Evolutionary conservation across 192 early-diverging fungal species (phyloP).

Genomic region (Umbelopsis sp.): DNA sequence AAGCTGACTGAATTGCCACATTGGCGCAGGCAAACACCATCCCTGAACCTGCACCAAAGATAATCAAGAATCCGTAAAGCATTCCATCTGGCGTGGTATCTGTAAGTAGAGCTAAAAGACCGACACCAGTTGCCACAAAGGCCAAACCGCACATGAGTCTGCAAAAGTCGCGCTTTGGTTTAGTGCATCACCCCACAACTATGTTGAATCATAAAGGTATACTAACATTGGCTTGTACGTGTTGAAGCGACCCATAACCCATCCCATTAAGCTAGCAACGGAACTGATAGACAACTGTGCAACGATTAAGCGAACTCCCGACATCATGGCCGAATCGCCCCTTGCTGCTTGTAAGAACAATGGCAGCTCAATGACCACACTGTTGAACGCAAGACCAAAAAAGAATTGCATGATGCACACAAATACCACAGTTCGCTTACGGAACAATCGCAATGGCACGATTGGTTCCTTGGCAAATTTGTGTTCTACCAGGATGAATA

Average conservation of each 20-base stretch:
- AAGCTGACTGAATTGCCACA: slow-evolving; percentile 28
- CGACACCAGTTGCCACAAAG: slow-evolving; percentile 62
- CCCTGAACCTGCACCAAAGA: slow-evolving; percentile 18
- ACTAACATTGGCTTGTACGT: slow-evolving; percentile 27
- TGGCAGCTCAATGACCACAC: slow-evolving; percentile 76
- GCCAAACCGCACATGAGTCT: slow-evolving; percentile 53
- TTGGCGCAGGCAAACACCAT: slow-evolving; percentile 28
- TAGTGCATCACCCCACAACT: too few species aligned
- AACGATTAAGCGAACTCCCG: slow-evolving; percentile 35
- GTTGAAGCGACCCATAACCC: slow-evolving; percentile 16
- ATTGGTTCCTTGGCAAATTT: slow-evolving; percentile 77
- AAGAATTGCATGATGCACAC: slow-evolving; percentile 66
- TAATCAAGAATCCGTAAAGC: slow-evolving; percentile 13
- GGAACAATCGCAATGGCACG: slow-evolving; percentile 64
- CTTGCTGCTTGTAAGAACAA: slow-evolving; percentile 84
- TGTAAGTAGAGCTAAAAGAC: slow-evolving; percentile 63
- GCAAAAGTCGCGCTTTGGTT: not conserved
- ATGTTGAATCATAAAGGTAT: not conserved
- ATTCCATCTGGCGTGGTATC: slow-evolving; percentile 9
- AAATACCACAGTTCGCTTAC: slow-evolving; percentile 61
- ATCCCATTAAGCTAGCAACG: slow-evolving; percentile 24
- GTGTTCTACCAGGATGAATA: slow-evolving; percentile 63
- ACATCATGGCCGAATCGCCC: slow-evolving; percentile 52
- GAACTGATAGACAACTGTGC: slow-evolving; percentile 24
- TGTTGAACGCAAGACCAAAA: slow-evolving; percentile 63